phyloP scores from a whole-genome alignment of 306 rosid genomes.

The Ochetophila trinervis region DNA sequence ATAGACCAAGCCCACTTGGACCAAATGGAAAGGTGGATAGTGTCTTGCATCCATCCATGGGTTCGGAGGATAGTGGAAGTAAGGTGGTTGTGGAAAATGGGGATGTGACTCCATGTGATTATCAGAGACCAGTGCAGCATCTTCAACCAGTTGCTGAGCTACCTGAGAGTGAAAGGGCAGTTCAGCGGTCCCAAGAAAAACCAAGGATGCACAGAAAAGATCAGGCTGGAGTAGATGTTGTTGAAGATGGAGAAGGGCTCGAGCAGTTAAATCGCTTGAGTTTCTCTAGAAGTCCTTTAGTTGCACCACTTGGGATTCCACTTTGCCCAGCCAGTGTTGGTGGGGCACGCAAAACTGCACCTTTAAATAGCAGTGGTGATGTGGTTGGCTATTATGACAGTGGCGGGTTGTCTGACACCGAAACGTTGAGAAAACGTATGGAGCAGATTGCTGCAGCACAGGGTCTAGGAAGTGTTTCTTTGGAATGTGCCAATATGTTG shows the following conservation, averaged over 20 bases:
- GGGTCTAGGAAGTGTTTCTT: conserved; percentile 82
- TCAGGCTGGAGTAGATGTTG: conserved; percentile 37
- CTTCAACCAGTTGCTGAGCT: conserved; percentile 81
- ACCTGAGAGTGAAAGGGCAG: conserved; percentile 57
- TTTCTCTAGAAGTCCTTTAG: conserved; percentile 61
- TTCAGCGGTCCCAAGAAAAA: conserved; percentile 52
- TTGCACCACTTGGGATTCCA: conserved; percentile 96
- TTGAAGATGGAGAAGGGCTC: conserved; percentile 65
- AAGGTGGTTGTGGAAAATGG: conserved; percentile 75
- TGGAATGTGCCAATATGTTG: conserved; percentile 75
- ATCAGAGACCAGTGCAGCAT: conserved; percentile 75
- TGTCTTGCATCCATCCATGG: conserved; percentile 45
- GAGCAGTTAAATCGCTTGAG: conserved; percentile 47
- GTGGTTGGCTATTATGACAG: conserved; percentile 51
- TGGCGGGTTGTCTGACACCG: conserved; percentile 73
- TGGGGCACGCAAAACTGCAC: conserved; percentile 78
- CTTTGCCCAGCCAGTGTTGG: conserved; percentile 80
- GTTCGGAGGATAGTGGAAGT: conserved; percentile 57
- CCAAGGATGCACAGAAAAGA: conserved; percentile 53
- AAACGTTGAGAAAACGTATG: conserved; percentile 76
- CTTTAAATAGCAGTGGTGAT: conserved; percentile 53
- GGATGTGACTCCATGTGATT: conserved; percentile 60
- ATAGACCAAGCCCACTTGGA: conserved; percentile 96
- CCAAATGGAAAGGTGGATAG: conserved; percentile 82
- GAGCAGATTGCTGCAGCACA: conserved; percentile 87